Evolutionary conservation across 2,329 filamentous ascomycete genomes (phyloP).

Genomic region (Hymenoscyphus occultus): DNA sequence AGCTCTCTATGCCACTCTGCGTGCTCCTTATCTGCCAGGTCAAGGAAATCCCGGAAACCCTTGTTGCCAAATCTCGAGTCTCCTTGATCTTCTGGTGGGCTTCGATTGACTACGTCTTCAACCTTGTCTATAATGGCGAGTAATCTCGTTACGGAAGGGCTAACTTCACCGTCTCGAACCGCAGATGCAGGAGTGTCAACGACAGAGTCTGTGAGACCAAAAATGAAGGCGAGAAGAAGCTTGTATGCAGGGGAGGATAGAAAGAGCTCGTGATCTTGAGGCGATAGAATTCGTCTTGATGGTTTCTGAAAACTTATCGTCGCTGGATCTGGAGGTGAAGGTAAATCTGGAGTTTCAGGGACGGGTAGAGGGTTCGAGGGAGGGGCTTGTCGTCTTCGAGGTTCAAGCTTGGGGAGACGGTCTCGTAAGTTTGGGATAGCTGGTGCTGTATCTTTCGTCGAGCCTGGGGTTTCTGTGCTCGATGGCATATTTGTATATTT

Average conservation of each 20-base stretch:
- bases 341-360: conserved; percentile 72
- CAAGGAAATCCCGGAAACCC: conserved; percentile 79
- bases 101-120: conserved; percentile 61
- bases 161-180: conserved; percentile 53
- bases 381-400: conserved; percentile 54
- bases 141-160: conserved; percentile 60
- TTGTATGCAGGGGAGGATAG: conserved; percentile 71
- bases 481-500: conserved; percentile 29
- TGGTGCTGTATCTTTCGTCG: conserved; percentile 17
- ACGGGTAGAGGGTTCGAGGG: conserved; percentile 58
- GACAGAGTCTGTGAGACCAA: conserved; percentile 80
- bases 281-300: conserved; percentile 75
- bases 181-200: conserved; percentile 66
- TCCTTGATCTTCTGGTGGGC: conserved; percentile 79
- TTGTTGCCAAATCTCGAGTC: conserved; percentile 95
- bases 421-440: conserved; percentile 50
- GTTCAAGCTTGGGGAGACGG: conserved; percentile 65
- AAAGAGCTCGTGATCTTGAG: conserved; percentile 77
- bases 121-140: conserved; percentile 68
- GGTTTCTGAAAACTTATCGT: conserved; percentile 64
- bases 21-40: conserved; percentile 55
- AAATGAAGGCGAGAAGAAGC: conserved; percentile 80
- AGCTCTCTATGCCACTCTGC: conserved; percentile 62
- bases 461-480: conserved; percentile 19
- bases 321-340: conserved; percentile 61